Evolutionary conservation across 768 basidiomycete genomes (phyloP).

Genomic region (Lactarius trivialis): DNA sequence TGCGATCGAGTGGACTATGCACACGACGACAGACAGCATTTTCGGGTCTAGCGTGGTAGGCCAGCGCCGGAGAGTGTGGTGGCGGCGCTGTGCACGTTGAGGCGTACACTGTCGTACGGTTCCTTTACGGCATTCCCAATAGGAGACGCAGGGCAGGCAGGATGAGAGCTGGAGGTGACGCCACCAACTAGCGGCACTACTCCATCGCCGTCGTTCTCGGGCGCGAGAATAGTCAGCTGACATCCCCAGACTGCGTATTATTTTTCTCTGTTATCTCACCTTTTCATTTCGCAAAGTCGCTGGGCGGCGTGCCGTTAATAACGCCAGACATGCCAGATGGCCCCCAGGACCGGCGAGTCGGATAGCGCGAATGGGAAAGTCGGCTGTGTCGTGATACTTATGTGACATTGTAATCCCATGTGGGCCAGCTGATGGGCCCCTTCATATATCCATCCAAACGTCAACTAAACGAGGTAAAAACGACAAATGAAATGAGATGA

Average conservation of each 20-base stretch:
- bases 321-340: background rate
- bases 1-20: background rate
- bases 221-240: conserved; percentile 3
- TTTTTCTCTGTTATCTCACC: background rate
- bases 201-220: conserved; percentile 6
- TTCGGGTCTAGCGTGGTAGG: background rate
- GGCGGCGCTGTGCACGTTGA: conserved; percentile 1
- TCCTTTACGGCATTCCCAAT: conserved; percentile 4
- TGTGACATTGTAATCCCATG: background rate
- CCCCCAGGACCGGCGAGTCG: background rate
- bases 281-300: conserved; percentile 3
- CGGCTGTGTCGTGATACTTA: background rate
- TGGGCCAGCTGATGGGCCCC: background rate
- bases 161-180: background rate
- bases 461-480: background rate
- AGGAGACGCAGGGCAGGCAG: background rate
- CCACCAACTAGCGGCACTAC: background rate
- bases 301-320: background rate
- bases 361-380: background rate
- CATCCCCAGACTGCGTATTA: background rate
- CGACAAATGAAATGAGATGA: background rate
- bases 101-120: background rate
- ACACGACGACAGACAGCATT: background rate
- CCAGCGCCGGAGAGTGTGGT: background rate
- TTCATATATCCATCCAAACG: conserved; percentile 1